These are phyloP conservation scores for Boletus sp. DNA, from an alignment of 768 basidiomycete genomes.

Conservation along the genomic window DNA sequence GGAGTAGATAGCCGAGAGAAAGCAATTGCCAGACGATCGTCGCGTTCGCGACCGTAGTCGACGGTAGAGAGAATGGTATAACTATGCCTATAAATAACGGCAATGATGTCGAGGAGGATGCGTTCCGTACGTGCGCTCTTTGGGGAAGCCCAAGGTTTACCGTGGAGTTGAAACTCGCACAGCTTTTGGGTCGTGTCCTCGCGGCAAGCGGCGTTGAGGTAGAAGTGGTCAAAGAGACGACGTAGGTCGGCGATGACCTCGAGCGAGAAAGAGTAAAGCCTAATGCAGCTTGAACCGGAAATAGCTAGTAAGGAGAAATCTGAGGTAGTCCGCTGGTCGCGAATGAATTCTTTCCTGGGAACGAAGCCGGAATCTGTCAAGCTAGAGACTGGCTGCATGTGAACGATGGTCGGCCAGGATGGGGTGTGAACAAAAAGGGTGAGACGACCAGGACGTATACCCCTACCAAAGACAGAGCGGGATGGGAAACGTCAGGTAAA, in stretches of 20 bases:
- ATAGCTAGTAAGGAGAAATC: conserved; percentile 72
- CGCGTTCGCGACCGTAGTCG: conserved; percentile 75
- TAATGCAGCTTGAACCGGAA: conserved; percentile 58
- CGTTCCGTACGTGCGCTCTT: conserved; percentile 67
- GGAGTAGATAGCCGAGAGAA: conserved; percentile 54
- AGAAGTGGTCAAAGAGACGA: conserved; percentile 50
- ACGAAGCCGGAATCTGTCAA: conserved; percentile 51
- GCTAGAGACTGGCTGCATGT: conserved; percentile 33
- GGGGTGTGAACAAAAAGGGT: conserved; percentile 19
- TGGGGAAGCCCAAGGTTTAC: conserved; percentile 71
- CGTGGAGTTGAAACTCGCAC: conserved; percentile 64
- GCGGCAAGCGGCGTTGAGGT: conserved; percentile 43
- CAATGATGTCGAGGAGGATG: conserved; percentile 65
- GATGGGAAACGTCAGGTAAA: conserved; percentile 40
- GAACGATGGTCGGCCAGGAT: conserved; percentile 25
- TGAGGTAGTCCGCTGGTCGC: conserved; percentile 52
- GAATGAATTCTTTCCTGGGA: conserved; percentile 73
- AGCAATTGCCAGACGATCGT: conserved; percentile 68
- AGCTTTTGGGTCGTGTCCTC: conserved; percentile 59
- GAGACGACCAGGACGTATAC: conserved; percentile 27
- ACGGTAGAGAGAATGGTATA: conserved; percentile 65
- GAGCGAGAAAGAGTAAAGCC: conserved; percentile 68
- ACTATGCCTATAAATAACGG: conserved; percentile 60
- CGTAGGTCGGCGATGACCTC: conserved; percentile 53
- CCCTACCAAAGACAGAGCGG: conserved; percentile 24